Evolutionary conservation across 1,284 basidiomycete genomes (phyloP).

Genomic region (Malassezia sp.): DNA sequence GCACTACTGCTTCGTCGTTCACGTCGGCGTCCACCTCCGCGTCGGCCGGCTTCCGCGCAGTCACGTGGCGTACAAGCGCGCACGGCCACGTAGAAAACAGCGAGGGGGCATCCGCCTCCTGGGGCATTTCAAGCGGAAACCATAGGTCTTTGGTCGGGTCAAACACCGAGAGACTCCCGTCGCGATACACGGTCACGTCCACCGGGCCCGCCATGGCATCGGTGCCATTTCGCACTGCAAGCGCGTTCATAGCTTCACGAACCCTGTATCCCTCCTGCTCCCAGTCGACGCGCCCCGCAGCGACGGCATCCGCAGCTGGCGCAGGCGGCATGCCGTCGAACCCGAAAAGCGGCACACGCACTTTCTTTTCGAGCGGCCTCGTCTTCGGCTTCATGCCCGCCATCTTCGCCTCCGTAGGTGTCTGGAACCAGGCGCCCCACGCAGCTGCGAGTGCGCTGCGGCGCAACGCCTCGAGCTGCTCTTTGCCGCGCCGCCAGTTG

Average conservation of each 20-base stretch:
- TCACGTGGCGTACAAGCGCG: conserved; percentile 4
- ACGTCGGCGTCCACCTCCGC: background rate
- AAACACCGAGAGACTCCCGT: conserved; percentile 19
- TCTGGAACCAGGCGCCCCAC: conserved; percentile 35
- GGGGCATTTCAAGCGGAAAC: conserved; percentile 22
- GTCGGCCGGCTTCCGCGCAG: background rate
- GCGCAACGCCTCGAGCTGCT: conserved; percentile 24
- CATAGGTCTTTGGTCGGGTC: conserved; percentile 27
- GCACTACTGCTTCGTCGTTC: background rate
- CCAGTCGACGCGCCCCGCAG: conserved; percentile 26
- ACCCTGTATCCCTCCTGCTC: conserved; percentile 28
- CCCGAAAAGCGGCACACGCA: conserved; percentile 32
- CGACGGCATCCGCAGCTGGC: conserved; percentile 13
- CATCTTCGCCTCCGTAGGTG: conserved; percentile 4
- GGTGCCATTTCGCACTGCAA: conserved; percentile 10
- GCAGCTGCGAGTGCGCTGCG: conserved; percentile 28
- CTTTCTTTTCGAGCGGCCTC: conserved; percentile 28
- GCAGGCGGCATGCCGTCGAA: conserved; percentile 26
- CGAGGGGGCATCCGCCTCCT: conserved; percentile 15
- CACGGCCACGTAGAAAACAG: conserved; percentile 25
- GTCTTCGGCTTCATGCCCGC: conserved; percentile 1
- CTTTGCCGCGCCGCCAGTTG: conserved; percentile 25
- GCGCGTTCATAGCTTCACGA: conserved; percentile 12
- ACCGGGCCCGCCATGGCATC: conserved; percentile 18
- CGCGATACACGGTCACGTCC: conserved; percentile 25